Base-by-base conservation (phyloP, 768 basidiomycete genomes). In the Strobilomyces dryophilus region DNA sequence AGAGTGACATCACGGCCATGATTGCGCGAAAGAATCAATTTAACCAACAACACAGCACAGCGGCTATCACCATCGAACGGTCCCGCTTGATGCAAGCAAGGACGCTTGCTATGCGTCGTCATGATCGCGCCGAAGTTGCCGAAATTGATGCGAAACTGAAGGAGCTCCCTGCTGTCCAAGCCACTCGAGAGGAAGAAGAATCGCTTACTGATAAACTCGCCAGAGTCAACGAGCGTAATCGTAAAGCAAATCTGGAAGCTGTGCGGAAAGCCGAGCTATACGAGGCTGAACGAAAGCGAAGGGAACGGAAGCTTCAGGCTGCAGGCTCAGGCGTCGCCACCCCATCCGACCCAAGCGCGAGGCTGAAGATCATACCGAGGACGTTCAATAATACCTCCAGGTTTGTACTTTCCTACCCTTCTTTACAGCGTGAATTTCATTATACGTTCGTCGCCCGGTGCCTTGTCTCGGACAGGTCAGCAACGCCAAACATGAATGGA, bases 211-310 rank as follows among this genome's bases (percentile, higher is more conserved):
- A 89, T 57, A 71, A 81, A 63, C 76, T 95, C 24, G 82, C 89
- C 15, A 82, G 74, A 64, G 84, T 98, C 49, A 98, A 95, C 65
- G 92, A 94, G 71, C 82, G 92, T 51, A 98, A 98, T 68, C 80
- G 89, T 51, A 86, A 81, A 66, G 85, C 87, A 29, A 95, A 95
- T 52, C 57, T 83, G 59, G 95, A 95, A 62, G 81, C 82, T 4
- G 81, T 93, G 48, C 78, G 89, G 53, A 82, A 80, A 57, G 87
- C 89, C 0, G 93, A 95, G 69, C 67, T 84, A 32, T 73, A 74
- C 32, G 84, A 85, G 60, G 72, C 77, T 8, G 90, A 92, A 64
- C 75, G 84, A 45, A 89, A 87, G 70, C 76, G 85, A 50, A 74
- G 78, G 45, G 87, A 90, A 51, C 76, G 89, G 20, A 85, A 81